Percentiles rank a stretch among this genome's conserved stretches.
Conservation (phyloP, 2,329 filamentous ascomycete species). For the Huntiella abstrusa region DNA sequence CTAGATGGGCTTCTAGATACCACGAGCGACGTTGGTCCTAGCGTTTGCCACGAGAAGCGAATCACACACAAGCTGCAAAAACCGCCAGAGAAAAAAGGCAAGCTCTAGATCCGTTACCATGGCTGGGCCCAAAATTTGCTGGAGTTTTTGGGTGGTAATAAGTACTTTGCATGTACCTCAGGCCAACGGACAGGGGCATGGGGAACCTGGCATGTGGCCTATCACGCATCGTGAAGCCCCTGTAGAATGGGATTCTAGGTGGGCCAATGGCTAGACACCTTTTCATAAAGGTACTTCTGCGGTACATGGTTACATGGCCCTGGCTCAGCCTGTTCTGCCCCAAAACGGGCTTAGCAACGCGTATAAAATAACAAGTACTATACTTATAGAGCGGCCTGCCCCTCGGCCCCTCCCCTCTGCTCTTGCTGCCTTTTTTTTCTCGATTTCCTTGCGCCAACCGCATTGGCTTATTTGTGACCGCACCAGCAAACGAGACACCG, state of each 20-base stretch:
- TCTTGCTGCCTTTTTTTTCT: slow-evolving; percentile 9
- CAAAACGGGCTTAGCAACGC: slow-evolving; percentile 14
- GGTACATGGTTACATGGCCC: slow-evolving; percentile 5
- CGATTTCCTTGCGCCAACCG: slow-evolving; percentile 4
- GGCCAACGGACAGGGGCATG: slow-evolving; percentile 5
- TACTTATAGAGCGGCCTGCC: slow-evolving; percentile 27
- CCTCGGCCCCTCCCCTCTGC: slow-evolving; percentile 17
- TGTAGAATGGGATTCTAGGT: slow-evolving; percentile 1
- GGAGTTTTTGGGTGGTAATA: neutral
- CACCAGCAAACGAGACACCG: neutral
- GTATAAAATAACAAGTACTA: slow-evolving; percentile 28
- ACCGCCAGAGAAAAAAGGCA: slow-evolving; percentile 1
- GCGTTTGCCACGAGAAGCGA: neutral
- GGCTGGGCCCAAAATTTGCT: neutral
- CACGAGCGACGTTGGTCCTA: neutral
- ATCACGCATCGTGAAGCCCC: neutral
- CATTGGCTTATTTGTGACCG: slow-evolving; percentile 2
- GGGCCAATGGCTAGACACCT: neutral
- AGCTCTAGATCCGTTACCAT: neutral
- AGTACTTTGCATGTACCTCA: slow-evolving; percentile 11
- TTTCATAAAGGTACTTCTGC: slow-evolving; percentile 6
- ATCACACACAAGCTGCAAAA: neutral
- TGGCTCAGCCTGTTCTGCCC: neutral
- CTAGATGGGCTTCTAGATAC: neutral
- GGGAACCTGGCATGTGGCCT: neutral